Evolutionary conservation across 805 yeast genomes (phyloP).

Genomic region (Nakazawaea ishiwadae): DNA sequence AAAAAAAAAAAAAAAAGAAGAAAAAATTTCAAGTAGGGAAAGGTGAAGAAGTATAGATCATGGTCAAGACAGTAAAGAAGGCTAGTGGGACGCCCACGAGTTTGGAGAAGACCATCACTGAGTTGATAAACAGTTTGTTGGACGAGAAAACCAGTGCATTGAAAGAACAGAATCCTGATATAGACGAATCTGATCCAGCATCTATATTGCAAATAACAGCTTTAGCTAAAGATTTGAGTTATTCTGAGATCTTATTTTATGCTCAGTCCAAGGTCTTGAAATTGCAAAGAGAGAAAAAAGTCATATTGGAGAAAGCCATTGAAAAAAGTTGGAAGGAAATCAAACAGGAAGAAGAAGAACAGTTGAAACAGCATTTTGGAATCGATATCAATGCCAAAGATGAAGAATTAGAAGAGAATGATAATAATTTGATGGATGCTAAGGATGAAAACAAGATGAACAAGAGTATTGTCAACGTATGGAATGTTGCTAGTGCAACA

Average conservation of each 20-base stretch:
- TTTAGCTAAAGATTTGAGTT: slow-evolving; percentile 54
- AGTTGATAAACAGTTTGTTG: slow-evolving; percentile 48
- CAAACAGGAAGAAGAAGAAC: slow-evolving; percentile 57
- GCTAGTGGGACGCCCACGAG: slow-evolving; percentile 24
- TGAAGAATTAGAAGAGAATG: slow-evolving; percentile 23
- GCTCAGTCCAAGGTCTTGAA: slow-evolving; percentile 64
- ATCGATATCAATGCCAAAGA: slow-evolving; percentile 18
- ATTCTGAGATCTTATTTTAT: slow-evolving; percentile 47
- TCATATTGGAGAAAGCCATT: slow-evolving; percentile 56
- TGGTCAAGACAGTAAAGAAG: slow-evolving; percentile 13
- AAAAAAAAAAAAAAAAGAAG: too few relatives aligned
- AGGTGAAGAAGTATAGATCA: too few relatives aligned
- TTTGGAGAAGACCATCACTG: slow-evolving; percentile 54
- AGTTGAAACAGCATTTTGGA: slow-evolving; percentile 33
- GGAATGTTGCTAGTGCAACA: slow-evolving; percentile 39
- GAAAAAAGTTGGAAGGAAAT: slow-evolving; percentile 53
- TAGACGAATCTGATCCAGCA: slow-evolving; percentile 31
- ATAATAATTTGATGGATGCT: slow-evolving; percentile 54
- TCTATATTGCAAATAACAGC: slow-evolving; percentile 32
- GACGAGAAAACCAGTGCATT: slow-evolving; percentile 53
- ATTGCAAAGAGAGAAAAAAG: slow-evolving; percentile 65
- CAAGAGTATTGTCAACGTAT: slow-evolving; percentile 66
- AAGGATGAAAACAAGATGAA: slow-evolving; percentile 66
- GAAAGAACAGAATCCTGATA: slow-evolving; percentile 26
- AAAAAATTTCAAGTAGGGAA: background rate